phyloP scores from a whole-genome alignment of 1,139 yeast genomes.

The Zygosaccharomyces pseudobailii region DNA sequence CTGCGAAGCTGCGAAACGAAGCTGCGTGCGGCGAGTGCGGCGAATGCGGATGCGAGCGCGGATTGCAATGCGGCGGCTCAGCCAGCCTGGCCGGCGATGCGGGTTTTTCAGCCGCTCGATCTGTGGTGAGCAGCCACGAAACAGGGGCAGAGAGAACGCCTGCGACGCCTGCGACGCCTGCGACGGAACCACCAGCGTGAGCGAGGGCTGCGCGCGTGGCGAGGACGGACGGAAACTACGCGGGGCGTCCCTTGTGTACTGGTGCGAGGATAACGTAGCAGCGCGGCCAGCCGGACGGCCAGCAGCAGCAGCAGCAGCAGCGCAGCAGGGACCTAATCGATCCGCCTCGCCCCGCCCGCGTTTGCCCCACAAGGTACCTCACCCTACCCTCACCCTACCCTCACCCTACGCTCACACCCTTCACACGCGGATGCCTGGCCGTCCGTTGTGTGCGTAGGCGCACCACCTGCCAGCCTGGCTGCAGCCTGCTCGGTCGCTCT shows the following conservation, averaged over 20 bases:
- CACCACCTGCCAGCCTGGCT: not conserved
- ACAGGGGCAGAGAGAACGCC: not conserved
- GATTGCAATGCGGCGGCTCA: not conserved
- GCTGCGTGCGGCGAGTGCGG: not conserved
- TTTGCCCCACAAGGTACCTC: slow-evolving; percentile 27
- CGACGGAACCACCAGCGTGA: slow-evolving; percentile 16
- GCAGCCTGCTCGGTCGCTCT: not conserved
- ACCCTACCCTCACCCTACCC: not conserved
- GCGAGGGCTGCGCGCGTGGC: too few relatives aligned
- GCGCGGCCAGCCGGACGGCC: too few relatives aligned
- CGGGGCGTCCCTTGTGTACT: too few relatives aligned
- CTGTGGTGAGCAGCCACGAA: not conserved
- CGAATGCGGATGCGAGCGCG: not conserved
- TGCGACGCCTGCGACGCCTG: too few relatives aligned
- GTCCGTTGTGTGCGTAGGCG: too few relatives aligned
- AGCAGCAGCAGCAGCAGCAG: slow-evolving; percentile 33
- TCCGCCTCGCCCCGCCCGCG: too few relatives aligned
- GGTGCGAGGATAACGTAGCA: not conserved
- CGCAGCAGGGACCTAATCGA: slow-evolving; percentile 1
- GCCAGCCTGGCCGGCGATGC: slow-evolving; percentile 5
- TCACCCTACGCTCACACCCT: too few relatives aligned
- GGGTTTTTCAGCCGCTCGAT: slow-evolving; percentile 26
- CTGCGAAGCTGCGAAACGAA: too few relatives aligned
- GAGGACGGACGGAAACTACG: too few relatives aligned
- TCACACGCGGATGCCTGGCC: too few relatives aligned